These are phyloP conservation scores for Pichiaceae sp. DNA, from an alignment of 1,139 yeast species.

Conservation along the genomic window DNA sequence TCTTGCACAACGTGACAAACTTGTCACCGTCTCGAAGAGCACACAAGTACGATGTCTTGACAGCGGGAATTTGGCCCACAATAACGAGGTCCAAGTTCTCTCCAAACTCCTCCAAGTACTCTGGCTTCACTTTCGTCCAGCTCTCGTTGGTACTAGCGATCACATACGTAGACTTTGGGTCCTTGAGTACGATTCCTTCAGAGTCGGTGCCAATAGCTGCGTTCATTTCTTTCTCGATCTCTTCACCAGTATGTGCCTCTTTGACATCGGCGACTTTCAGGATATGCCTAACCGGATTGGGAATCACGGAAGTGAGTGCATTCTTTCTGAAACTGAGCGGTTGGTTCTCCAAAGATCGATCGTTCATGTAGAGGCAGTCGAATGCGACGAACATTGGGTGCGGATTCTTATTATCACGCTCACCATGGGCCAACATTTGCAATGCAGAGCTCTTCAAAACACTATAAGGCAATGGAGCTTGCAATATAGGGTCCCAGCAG, in stretches of 20 bases:
- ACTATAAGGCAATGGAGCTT: conserved; percentile 69
- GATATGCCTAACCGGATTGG: conserved; percentile 40
- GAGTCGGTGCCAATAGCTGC: conserved; percentile 54
- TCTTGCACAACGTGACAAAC: conserved; percentile 62
- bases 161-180: conserved; percentile 48
- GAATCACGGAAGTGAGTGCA: conserved; percentile 34
- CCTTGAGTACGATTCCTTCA: conserved; percentile 80
- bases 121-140: conserved; percentile 91
- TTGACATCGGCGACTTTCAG: conserved; percentile 48
- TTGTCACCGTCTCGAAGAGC: conserved; percentile 40
- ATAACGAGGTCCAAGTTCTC: conserved; percentile 76
- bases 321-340: conserved; percentile 51
- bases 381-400: conserved; percentile 64
- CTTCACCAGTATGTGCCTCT: conserved; percentile 37
- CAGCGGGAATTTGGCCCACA: conserved; percentile 69
- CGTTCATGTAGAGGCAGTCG: conserved; percentile 68
- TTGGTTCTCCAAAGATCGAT: conserved; percentile 43
- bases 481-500: conserved; percentile 62
- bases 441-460: conserved; percentile 65
- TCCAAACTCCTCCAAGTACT: conserved; percentile 77
- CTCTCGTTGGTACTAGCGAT: conserved; percentile 50
- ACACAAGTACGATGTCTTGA: conserved; percentile 69
- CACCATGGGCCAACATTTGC: conserved; percentile 18
- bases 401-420: conserved; percentile 7
- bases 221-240: conserved; percentile 48